Evolutionary conservation across 2,329 filamentous ascomycete genomes (phyloP).

Genomic region (Teratosphaeria nubilosa): DNA sequence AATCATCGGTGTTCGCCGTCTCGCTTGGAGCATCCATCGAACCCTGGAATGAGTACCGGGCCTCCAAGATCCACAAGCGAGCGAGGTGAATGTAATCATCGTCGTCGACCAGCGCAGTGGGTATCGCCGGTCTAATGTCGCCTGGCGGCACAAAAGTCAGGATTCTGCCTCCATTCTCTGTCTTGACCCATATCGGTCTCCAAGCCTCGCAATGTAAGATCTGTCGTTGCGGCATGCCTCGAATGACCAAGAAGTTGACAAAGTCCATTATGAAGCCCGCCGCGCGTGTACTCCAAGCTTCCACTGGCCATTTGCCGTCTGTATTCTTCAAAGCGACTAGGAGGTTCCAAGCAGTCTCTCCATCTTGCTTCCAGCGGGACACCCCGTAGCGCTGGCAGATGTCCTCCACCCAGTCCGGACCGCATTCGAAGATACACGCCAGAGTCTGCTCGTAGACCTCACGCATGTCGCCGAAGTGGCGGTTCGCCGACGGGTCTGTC

Average conservation of each 20-base stretch:
- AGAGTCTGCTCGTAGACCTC: constrained; percentile 34
- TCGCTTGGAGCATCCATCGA: constrained; percentile 6
- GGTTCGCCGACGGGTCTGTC: constrained; percentile 20
- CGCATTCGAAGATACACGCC: constrained; percentile 31
- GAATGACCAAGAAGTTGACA: constrained; percentile 25
- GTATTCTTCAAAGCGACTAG: constrained; percentile 30
- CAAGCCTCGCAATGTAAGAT: constrained; percentile 18
- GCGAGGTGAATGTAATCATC: constrained; percentile 24
- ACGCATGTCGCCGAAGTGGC: constrained; percentile 28
- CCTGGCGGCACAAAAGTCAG: constrained; percentile 22
- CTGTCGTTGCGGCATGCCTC: constrained; percentile 23
- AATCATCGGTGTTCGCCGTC: constrained; percentile 18
- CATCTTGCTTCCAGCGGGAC: constrained; percentile 21
- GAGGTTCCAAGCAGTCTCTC: constrained; percentile 20
- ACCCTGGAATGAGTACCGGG: constrained; percentile 4
- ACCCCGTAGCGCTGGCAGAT: constrained; percentile 24
- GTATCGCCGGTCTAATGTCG: constrained; percentile 17
- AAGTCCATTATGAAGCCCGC: constrained; percentile 26
- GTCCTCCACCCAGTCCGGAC: constrained; percentile 29
- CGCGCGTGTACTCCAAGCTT: constrained; percentile 18
- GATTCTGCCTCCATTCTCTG: constrained; percentile 15
- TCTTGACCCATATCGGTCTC: constrained; percentile 20
- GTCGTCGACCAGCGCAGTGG: constrained; percentile 18
- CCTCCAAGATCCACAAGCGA: constrained; percentile 30
- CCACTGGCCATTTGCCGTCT: constrained; percentile 19